Evolutionary conservation across 2,329 filamentous ascomycete genomes (phyloP).

Genomic region (Xylaria sp.): DNA sequence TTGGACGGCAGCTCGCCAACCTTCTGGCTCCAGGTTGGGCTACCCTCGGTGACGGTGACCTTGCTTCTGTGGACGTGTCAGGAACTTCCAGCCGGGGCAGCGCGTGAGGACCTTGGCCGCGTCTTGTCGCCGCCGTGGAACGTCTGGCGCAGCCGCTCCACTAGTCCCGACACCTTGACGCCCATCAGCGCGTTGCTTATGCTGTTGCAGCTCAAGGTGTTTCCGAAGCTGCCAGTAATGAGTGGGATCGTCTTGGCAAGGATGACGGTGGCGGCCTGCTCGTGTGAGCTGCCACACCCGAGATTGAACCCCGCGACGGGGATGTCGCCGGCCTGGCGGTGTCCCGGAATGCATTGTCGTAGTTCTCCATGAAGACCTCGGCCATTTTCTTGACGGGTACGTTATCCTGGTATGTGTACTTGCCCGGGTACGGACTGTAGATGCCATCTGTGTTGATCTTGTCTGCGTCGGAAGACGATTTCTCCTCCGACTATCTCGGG

Average conservation of each 20-base stretch:
- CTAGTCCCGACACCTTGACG: constrained; percentile 68
- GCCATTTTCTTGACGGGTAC: constrained; percentile 80
- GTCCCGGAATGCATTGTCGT: constrained; percentile 71
- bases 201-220: constrained; percentile 78
- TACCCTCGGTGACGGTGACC: constrained; percentile 72
- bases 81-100: constrained; percentile 80
- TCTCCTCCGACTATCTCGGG: constrained; percentile 81
- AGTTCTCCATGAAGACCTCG: constrained; percentile 91
- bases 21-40: constrained; percentile 73
- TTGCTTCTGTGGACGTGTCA: constrained; percentile 79
- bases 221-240: constrained; percentile 79
- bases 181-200: constrained; percentile 80
- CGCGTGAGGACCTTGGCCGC: constrained; percentile 56
- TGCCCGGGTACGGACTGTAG: constrained; percentile 88
- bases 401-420: constrained; percentile 90
- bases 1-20: constrained; percentile 83
- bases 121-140: constrained; percentile 56
- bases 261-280: constrained; percentile 88
- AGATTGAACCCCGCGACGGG: constrained; percentile 89
- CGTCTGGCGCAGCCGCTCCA: constrained; percentile 65
- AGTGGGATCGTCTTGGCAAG: constrained; percentile 79
- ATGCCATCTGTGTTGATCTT: constrained; percentile 85
- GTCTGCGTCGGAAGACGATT: constrained; percentile 61
- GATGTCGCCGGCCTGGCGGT: constrained; percentile 73
- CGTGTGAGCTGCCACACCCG: constrained; percentile 77